A percentile compares a stretch with the other conserved stretches of the same genome.
phyloP scores from a whole-genome alignment of 164 flowering plant genomes.

The Magnolia changhungtana region DNA sequence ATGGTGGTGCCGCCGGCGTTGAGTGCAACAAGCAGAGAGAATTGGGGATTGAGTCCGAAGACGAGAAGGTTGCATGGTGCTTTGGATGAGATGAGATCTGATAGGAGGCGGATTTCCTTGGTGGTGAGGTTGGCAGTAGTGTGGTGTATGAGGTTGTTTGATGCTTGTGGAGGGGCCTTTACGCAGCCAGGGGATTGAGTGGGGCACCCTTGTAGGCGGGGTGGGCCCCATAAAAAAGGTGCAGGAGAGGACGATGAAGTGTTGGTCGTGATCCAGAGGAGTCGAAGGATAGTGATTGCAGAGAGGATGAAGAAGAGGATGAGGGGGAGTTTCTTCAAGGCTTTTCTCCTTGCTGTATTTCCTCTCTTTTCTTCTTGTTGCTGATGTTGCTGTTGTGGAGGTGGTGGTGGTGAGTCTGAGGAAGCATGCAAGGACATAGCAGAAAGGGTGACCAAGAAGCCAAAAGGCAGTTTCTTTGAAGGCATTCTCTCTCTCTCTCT shows the following conservation, averaged over 20 bases:
- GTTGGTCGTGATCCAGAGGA: slow-evolving; percentile 40
- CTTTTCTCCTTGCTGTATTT: slow-evolving; percentile 13
- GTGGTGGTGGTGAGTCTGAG: neutral
- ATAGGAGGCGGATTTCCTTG: slow-evolving; percentile 53
- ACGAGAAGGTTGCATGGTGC: slow-evolving; percentile 80
- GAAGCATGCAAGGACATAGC: neutral
- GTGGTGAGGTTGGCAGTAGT: slow-evolving; percentile 26
- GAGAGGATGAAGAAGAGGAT: slow-evolving; percentile 52
- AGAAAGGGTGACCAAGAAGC: neutral
- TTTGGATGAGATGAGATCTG: slow-evolving; percentile 38
- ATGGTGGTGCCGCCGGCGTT: slow-evolving; percentile 71
- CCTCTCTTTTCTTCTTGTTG: neutral
- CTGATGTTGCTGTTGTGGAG: neutral
- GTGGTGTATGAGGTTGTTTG: neutral
- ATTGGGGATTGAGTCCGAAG: slow-evolving; percentile 59
- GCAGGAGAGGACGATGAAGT: slow-evolving; percentile 36
- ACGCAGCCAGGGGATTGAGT: slow-evolving; percentile 21
- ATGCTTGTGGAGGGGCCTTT: slow-evolving; percentile 2
- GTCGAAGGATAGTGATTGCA: slow-evolving; percentile 47
- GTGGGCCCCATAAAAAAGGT: slow-evolving; percentile 16
- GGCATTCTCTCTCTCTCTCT: neutral
- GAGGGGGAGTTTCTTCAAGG: slow-evolving; percentile 44
- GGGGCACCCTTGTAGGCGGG: slow-evolving; percentile 11
- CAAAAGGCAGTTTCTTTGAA: neutral
- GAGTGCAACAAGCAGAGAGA: slow-evolving; percentile 37